A percentile compares a stretch with the other conserved stretches of the same genome.
Evolutionary conservation across 2,329 filamentous ascomycete species (phyloP).

Genomic region (Thermoascus crustaceus): DNA sequence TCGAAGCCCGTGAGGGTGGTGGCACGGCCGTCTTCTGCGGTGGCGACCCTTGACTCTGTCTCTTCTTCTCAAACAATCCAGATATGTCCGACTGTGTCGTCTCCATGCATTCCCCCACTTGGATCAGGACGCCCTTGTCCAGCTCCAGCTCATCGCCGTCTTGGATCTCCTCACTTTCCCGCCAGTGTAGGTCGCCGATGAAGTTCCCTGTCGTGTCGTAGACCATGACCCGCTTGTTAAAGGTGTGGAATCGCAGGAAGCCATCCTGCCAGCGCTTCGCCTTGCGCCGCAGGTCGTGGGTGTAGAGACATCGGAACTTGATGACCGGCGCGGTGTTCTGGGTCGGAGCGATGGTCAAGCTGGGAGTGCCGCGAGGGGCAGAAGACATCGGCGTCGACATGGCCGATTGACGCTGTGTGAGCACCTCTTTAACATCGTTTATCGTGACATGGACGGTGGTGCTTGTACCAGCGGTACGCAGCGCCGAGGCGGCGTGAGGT

Average conservation of each 20-base stretch:
- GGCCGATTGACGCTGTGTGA: slow-evolving; percentile 4
- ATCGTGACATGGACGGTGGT: background rate
- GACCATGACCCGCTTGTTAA: slow-evolving; percentile 86
- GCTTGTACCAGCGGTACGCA: no score
- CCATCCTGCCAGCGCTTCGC: slow-evolving; percentile 94
- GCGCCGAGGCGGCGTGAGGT: no score
- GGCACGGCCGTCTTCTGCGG: slow-evolving; percentile 23
- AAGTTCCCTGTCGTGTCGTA: slow-evolving; percentile 75
- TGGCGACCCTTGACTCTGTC: slow-evolving; percentile 27
- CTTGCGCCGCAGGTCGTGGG: slow-evolving; percentile 75
- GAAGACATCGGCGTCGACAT: slow-evolving; percentile 20
- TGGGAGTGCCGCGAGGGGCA: slow-evolving; percentile 22
- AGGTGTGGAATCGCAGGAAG: slow-evolving; percentile 74
- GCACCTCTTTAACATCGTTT: background rate
- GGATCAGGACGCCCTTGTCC: slow-evolving; percentile 68
- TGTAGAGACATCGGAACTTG: slow-evolving; percentile 80
- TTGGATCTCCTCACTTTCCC: slow-evolving; percentile 56
- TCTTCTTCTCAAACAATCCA: slow-evolving; percentile 63
- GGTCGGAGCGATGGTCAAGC: slow-evolving; percentile 38
- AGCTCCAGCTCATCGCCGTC: slow-evolving; percentile 77
- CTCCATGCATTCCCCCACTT: slow-evolving; percentile 70
- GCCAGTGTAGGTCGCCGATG: slow-evolving; percentile 79
- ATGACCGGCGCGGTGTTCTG: slow-evolving; percentile 66
- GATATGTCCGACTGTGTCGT: slow-evolving; percentile 69
- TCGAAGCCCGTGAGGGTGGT: slow-evolving; percentile 36